Conservation (phyloP, 1,284 basidiomycete species). For the Pulchroboletus neoregius region DNA sequence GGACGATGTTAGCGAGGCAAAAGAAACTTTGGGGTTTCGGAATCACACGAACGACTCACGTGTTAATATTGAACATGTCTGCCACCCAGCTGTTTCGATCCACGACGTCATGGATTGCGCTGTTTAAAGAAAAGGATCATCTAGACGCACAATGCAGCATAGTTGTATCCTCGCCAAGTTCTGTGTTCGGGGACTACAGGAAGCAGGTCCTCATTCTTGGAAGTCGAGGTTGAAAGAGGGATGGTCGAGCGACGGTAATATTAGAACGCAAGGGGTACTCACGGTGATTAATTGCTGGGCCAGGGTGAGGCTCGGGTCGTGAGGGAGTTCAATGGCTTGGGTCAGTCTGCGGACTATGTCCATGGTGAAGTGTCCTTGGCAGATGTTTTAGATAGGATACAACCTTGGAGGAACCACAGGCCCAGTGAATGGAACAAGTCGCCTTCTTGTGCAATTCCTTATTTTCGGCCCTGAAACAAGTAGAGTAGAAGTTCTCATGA, state of each 20-base stretch:
- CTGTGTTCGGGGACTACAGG: constrained; percentile 57
- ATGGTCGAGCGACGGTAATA: constrained; percentile 3
- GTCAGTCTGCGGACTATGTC: constrained; percentile 21
- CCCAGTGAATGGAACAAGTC: neutral
- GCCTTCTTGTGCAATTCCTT: constrained; percentile 13
- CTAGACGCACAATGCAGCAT: constrained; percentile 54
- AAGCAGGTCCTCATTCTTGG: constrained; percentile 60
- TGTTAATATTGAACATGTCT: constrained; percentile 79
- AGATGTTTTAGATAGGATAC: constrained; percentile 3
- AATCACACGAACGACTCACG: constrained; percentile 43
- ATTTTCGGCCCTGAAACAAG: constrained; percentile 10
- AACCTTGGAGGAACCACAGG: constrained; percentile 4
- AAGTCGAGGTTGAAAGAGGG: constrained; percentile 18
- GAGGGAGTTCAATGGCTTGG: constrained; percentile 45
- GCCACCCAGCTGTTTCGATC: constrained; percentile 64
- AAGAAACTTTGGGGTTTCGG: neutral
- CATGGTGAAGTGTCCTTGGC: constrained; percentile 17
- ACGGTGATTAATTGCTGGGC: constrained; percentile 54
- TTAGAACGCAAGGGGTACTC: constrained; percentile 34
- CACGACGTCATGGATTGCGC: neutral
- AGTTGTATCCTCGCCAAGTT: constrained; percentile 61
- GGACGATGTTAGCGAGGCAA: neutral
- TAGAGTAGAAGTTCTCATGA: too few species aligned
- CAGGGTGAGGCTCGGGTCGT: constrained; percentile 46
- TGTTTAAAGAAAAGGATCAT: neutral